A percentile compares a stretch with the other conserved stretches of the same genome.
Conservation (phyloP, 208 protist genomes). For the Borovskyia barvae region DNA sequence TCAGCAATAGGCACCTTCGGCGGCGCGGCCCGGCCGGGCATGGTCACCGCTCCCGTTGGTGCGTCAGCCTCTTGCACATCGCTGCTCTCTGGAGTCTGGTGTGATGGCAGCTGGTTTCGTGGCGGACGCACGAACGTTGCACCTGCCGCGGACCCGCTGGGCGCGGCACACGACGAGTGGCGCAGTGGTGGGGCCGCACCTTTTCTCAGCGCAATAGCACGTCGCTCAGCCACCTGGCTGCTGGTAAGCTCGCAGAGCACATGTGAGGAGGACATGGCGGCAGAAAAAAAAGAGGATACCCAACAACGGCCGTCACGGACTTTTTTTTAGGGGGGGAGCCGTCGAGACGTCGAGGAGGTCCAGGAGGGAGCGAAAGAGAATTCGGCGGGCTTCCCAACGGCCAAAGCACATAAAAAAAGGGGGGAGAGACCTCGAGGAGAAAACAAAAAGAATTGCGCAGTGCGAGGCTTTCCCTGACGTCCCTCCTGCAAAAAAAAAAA, state of each 20-base stretch:
- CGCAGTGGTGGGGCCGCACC: constrained; percentile 10
- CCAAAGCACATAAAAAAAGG: too few relatives aligned
- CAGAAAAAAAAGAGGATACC: not conserved
- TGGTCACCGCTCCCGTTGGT: not conserved
- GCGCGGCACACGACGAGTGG: too few relatives aligned
- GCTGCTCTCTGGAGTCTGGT: constrained; percentile 10
- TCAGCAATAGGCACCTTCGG: too few relatives aligned
- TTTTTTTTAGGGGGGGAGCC: constrained; percentile 1
- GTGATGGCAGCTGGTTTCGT: constrained; percentile 27
- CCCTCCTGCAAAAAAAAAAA: too few relatives aligned
- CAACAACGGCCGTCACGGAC: not conserved
- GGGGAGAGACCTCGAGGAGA: too few relatives aligned
- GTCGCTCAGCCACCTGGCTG: not conserved
- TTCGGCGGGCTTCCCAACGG: too few relatives aligned
- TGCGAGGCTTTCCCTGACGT: too few relatives aligned
- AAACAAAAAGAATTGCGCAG: too few relatives aligned
- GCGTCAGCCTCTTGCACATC: not conserved
- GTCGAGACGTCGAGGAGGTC: too few relatives aligned
- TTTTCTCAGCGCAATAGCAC: constrained; percentile 10
- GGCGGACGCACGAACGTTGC: constrained; percentile 68
- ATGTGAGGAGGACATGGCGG: constrained; percentile 1
- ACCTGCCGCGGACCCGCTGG: not conserved
- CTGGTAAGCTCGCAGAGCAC: constrained; percentile 14
- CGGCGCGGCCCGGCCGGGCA: too few relatives aligned
- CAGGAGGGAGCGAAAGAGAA: too few relatives aligned